A percentile compares a stretch with the other conserved stretches of the same genome.
Conservation (phyloP, 257 asterid genomes). For the Ilex aquifolium region DNA sequence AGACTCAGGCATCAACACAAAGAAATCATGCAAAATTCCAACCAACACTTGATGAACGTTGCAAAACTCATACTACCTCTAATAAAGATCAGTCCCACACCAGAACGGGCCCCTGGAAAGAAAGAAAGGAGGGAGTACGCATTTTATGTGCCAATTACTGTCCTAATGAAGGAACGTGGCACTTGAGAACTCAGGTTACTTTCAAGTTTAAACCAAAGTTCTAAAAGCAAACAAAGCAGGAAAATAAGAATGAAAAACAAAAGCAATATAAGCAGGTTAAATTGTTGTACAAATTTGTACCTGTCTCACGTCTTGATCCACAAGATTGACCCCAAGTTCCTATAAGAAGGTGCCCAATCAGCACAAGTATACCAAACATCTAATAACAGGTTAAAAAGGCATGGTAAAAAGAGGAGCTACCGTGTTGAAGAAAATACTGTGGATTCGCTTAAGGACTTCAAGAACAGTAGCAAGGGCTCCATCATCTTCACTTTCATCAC, state of each 20-base stretch:
- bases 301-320: neutral
- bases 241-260: neutral
- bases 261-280: neutral
- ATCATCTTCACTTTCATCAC: slow-evolving; percentile 80
- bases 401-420: slow-evolving; percentile 23
- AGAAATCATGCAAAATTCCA: too few relatives aligned
- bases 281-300: neutral
- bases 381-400: neutral
- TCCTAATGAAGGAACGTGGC: neutral
- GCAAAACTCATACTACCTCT: too few relatives aligned
- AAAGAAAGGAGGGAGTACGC: neutral
- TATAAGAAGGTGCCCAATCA: slow-evolving; percentile 22
- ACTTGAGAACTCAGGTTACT: neutral
- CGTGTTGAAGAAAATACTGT: slow-evolving; percentile 46
- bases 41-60: too few relatives aligned
- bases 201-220: too few relatives aligned
- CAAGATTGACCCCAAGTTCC: slow-evolving; percentile 33
- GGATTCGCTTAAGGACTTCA: slow-evolving; percentile 54
- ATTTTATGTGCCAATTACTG: neutral
- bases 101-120: neutral
- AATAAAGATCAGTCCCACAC: too few relatives aligned
- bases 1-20: too few relatives aligned
- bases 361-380: slow-evolving; percentile 4
- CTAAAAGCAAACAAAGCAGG: neutral
- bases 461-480: slow-evolving; percentile 82